These are phyloP conservation scores for Chrysanthemum makinoi DNA, from an alignment of 129 eudicot genomes.

Conservation along the genomic window DNA sequence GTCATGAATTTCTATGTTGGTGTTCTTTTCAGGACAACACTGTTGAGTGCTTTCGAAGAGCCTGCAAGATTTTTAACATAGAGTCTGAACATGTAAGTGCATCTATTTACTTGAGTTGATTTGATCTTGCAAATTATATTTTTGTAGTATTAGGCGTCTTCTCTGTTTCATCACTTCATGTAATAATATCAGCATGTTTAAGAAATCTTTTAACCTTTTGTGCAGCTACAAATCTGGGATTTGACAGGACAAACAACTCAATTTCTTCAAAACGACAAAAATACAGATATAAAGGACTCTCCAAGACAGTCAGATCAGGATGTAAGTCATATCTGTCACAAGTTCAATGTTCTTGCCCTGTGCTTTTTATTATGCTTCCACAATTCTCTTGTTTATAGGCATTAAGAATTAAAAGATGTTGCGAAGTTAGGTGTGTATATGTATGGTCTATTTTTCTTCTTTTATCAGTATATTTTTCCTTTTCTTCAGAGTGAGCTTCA, in stretches of 20 bases:
- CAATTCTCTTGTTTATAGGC: slow-evolving; percentile 6
- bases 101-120: slow-evolving; percentile 4
- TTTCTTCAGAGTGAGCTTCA: slow-evolving; percentile 9
- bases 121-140: neutral
- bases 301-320: slow-evolving; percentile 77
- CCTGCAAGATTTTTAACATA: slow-evolving; percentile 83
- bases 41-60: slow-evolving; percentile 85
- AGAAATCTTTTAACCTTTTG: slow-evolving; percentile 21
- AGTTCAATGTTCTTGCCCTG: slow-evolving; percentile 7
- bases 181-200: slow-evolving; percentile 12
- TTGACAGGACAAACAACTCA: slow-evolving; percentile 78
- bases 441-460: slow-evolving; percentile 8
- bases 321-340: slow-evolving; percentile 48
- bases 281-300: slow-evolving; percentile 49
- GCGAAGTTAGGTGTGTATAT: neutral
- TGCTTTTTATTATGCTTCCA: neutral
- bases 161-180: neutral
- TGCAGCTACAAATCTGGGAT: slow-evolving; percentile 93
- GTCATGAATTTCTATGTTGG: slow-evolving; percentile 3
- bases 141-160: neutral
- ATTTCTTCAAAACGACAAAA: slow-evolving; percentile 51
- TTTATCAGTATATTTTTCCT: neutral
- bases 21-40: slow-evolving; percentile 69
- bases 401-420: slow-evolving; percentile 3
- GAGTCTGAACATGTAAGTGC: slow-evolving; percentile 76